A percentile compares a stretch with the other conserved stretches of the same genome.
Evolutionary conservation across 2,329 filamentous ascomycete genomes (phyloP).

Genomic region (Domatiomyces catenatus): DNA sequence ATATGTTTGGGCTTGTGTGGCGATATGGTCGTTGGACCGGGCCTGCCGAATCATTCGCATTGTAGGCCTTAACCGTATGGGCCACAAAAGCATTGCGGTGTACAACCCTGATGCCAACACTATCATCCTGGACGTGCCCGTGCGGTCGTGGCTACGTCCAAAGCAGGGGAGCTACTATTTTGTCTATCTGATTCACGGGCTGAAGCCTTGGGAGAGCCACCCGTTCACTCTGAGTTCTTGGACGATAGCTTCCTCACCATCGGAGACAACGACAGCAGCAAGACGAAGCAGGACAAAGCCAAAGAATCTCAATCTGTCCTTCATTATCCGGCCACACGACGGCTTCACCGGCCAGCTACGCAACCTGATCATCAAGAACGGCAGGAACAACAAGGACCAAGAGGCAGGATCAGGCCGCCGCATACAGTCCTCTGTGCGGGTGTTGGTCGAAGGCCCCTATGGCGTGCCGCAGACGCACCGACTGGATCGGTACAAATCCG

Average conservation of each 20-base stretch:
- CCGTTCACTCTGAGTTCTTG: slow-evolving; percentile 32
- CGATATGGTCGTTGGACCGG: slow-evolving; percentile 35
- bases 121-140: slow-evolving; percentile 30
- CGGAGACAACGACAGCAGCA: neutral
- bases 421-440: slow-evolving; percentile 16
- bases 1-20: slow-evolving; percentile 36
- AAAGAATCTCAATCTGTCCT: slow-evolving; percentile 22
- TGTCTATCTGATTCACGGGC: slow-evolving; percentile 31
- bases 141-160: slow-evolving; percentile 20
- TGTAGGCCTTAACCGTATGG: slow-evolving; percentile 20
- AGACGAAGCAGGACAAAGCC: neutral
- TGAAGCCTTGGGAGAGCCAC: slow-evolving; percentile 35
- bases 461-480: slow-evolving; percentile 24
- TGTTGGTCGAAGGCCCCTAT: slow-evolving; percentile 38
- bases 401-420: slow-evolving; percentile 17
- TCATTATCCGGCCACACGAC: slow-evolving; percentile 36
- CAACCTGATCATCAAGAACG: slow-evolving; percentile 2
- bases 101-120: slow-evolving; percentile 32
- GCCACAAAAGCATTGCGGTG: slow-evolving; percentile 22
- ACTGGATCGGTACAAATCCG: slow-evolving; percentile 30
- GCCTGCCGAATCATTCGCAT: slow-evolving; percentile 27
- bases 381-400: slow-evolving; percentile 7
- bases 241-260: slow-evolving; percentile 2
- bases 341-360: slow-evolving; percentile 35
- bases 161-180: slow-evolving; percentile 36